Evolutionary conservation across 2,329 filamentous ascomycete species (phyloP).

Genomic region (Metarhizium humberi): DNA sequence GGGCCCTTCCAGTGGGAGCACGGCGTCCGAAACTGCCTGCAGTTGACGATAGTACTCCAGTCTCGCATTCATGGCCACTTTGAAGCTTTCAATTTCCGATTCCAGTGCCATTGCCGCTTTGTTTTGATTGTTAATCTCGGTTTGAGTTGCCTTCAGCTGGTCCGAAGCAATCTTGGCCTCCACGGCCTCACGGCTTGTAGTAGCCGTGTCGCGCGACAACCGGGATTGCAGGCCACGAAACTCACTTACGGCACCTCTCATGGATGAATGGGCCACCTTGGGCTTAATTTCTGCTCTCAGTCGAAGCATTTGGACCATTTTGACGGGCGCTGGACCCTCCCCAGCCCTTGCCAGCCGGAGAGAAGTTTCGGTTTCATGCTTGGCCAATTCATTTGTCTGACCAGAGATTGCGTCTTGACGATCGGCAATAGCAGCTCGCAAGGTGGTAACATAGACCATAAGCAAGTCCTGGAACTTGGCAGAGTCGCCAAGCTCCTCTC

Average conservation of each 20-base stretch:
- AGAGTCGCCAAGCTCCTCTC: conserved; percentile 83
- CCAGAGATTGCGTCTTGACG: conserved; percentile 70
- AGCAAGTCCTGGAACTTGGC: conserved; percentile 83
- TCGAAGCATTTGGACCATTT: conserved; percentile 41
- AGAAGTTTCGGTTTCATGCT: conserved; percentile 60
- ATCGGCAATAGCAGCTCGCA: conserved; percentile 70
- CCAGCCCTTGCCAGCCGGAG: conserved; percentile 50
- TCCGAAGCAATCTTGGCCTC: conserved; percentile 58
- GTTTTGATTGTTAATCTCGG: conserved; percentile 38
- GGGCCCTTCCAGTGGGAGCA: conserved; percentile 62
- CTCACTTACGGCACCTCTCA: conserved; percentile 62
- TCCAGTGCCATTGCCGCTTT: conserved; percentile 43
- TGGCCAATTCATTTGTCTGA: conserved; percentile 63
- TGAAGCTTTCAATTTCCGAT: conserved; percentile 68
- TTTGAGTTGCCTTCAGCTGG: conserved; percentile 53
- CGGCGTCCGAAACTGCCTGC: conserved; percentile 82
- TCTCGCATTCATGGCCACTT: conserved; percentile 70
- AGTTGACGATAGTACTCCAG: conserved; percentile 86
- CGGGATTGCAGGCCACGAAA: conserved; percentile 53
- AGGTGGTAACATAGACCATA: conserved; percentile 72
- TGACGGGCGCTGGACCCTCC: conserved; percentile 63
- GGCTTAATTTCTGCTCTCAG: conserved; percentile 40
- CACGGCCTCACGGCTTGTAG: conserved; percentile 44
- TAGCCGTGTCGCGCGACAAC: conserved; percentile 18
- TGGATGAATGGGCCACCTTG: conserved; percentile 44